Conservation (phyloP, 2,329 filamentous ascomycete genomes). For the Aspergillus aculeatus region DNA sequence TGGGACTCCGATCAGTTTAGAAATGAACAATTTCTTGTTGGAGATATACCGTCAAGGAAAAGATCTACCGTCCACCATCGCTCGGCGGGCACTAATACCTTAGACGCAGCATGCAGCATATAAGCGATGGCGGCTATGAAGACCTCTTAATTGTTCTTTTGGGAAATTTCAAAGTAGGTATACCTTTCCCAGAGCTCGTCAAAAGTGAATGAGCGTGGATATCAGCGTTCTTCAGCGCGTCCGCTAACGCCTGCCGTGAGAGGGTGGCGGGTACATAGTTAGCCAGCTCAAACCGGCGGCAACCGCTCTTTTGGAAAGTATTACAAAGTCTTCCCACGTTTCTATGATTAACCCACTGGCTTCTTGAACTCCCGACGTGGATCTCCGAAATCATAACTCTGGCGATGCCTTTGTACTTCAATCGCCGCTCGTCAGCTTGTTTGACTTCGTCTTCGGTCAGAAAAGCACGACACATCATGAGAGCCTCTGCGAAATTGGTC, state of each 20-base stretch:
- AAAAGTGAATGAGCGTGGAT: constrained; percentile 9
- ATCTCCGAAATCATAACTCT: constrained; percentile 28
- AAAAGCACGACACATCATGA: constrained; percentile 8
- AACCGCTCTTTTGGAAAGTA: constrained; percentile 25
- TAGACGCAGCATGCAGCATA: constrained; percentile 15
- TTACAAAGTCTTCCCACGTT: constrained; percentile 21
- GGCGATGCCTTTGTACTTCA: constrained; percentile 25
- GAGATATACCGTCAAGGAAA: constrained; percentile 24
- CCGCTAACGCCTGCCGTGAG: constrained; percentile 23
- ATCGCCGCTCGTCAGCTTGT: constrained; percentile 18
- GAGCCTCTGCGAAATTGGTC: too few species aligned
- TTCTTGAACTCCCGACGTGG: constrained; percentile 17
- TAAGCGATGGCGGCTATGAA: constrained; percentile 27
- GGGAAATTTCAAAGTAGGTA: constrained; percentile 23
- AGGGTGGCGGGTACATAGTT: constrained; percentile 35
- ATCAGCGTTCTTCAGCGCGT: constrained; percentile 7
- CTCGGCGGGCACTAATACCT: constrained; percentile 22
- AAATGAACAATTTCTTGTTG: too few species aligned
- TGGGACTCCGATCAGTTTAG: too few species aligned
- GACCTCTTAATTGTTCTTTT: constrained; percentile 21
- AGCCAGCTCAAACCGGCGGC: constrained; percentile 22
- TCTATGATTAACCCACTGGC: constrained; percentile 19
- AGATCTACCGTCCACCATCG: constrained; percentile 33
- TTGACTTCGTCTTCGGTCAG: constrained; percentile 20
- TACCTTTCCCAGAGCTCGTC: constrained; percentile 7